phyloP scores from a whole-genome alignment of 2,329 filamentous ascomycete genomes.

The Nemania sp. region DNA sequence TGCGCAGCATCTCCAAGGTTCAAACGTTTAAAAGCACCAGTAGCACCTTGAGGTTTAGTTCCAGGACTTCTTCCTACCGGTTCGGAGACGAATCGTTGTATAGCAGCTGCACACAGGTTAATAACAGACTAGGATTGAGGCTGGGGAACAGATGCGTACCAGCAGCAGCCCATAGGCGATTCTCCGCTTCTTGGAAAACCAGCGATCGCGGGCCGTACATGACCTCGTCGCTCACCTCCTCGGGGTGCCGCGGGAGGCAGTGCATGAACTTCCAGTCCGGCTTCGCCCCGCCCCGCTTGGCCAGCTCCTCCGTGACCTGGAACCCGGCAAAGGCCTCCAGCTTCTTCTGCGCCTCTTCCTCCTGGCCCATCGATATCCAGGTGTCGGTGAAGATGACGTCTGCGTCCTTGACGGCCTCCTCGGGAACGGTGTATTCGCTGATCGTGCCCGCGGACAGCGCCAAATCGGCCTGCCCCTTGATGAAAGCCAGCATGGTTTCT shows the following conservation, averaged over 20 bases:
- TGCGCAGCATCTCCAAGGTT: too few relatives aligned
- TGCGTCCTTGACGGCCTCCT: conserved; percentile 82
- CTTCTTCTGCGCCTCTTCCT: conserved; percentile 77
- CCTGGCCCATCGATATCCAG: conserved; percentile 98
- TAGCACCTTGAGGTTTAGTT: too few relatives aligned
- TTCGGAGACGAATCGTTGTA: conserved; percentile 87
- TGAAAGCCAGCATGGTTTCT: conserved; percentile 71
- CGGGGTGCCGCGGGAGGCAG: conserved; percentile 86
- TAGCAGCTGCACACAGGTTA: conserved; percentile 58
- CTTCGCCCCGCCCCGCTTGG: conserved; percentile 82
- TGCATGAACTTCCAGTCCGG: conserved; percentile 98
- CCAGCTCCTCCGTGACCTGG: conserved; percentile 87
- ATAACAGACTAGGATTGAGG: conserved; percentile 6
- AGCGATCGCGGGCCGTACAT: conserved; percentile 86
- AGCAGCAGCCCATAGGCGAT: conserved; percentile 88
- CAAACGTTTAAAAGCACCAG: too few relatives aligned
- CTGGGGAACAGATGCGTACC: conserved; percentile 53
- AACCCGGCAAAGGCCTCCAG: conserved; percentile 85
- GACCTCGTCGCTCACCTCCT: conserved; percentile 93
- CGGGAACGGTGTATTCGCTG: conserved; percentile 75
- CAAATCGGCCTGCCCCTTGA: conserved; percentile 64
- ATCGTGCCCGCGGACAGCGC: conserved; percentile 67
- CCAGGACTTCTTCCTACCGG: too few relatives aligned
- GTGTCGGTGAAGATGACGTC: conserved; percentile 95
- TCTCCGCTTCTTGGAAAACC: conserved; percentile 94